phyloP scores from a whole-genome alignment of 1,284 basidiomycete species.

The Rhodofomes roseus region DNA sequence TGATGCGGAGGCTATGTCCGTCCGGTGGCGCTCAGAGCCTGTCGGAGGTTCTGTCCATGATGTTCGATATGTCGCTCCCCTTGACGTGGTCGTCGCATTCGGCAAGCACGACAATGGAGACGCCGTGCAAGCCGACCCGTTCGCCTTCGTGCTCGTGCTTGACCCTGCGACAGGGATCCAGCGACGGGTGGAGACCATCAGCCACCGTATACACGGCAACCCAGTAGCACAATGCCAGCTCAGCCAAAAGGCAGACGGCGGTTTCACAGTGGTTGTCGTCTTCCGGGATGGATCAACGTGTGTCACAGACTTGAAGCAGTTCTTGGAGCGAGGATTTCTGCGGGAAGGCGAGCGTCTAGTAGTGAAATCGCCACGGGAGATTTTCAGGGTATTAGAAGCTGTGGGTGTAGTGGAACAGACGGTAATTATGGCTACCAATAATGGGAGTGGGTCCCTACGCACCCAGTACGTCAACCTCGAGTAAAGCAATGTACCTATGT shows the following conservation, averaged over 20 bases:
- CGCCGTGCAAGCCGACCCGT: neutral
- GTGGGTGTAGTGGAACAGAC: neutral
- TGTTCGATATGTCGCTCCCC: neutral
- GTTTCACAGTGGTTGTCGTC: neutral
- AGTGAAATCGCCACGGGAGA: neutral
- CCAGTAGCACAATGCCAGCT: neutral
- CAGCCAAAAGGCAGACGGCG: neutral
- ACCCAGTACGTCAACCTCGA: neutral
- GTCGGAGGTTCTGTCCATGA: neutral
- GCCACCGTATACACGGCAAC: neutral
- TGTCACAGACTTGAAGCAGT: neutral
- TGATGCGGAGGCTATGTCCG: neutral
- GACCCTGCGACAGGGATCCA: neutral
- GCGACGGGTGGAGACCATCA: neutral
- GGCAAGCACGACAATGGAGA: neutral
- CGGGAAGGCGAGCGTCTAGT: neutral
- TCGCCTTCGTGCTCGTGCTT: neutral
- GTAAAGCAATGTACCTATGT: too few relatives aligned
- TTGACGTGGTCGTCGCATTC: neutral
- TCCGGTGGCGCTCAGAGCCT: neutral
- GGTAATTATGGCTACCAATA: neutral
- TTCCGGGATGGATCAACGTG: neutral
- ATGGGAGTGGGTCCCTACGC: neutral
- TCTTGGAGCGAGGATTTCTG: neutral
- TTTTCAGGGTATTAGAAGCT: neutral